phyloP scores from a whole-genome alignment of 805 yeast species.

The Candida verbasci region DNA sequence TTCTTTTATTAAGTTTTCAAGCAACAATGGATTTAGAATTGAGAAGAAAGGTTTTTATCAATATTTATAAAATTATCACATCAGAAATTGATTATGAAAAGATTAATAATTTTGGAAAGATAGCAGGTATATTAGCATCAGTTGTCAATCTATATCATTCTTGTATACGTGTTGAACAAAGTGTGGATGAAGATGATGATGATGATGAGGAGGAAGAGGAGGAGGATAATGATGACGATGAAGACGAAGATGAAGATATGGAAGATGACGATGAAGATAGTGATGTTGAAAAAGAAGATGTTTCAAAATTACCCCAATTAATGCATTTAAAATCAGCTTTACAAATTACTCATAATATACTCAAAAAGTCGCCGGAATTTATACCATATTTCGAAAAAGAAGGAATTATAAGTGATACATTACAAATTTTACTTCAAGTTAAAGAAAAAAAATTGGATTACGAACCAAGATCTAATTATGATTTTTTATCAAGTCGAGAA shows the following conservation, averaged over 20 bases:
- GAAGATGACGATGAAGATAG: conserved; percentile 6
- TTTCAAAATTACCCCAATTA: conserved; percentile 24
- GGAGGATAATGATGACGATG: conserved; percentile 8
- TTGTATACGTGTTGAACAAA: background rate
- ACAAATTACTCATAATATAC: conserved; percentile 41
- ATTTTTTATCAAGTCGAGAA: conserved; percentile 13
- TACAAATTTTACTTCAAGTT: conserved; percentile 23
- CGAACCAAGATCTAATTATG: conserved; percentile 14
- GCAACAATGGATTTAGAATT: conserved; percentile 67
- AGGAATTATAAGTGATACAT: conserved; percentile 59
- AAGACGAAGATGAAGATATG: conserved; percentile 6
- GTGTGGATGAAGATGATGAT: background rate
- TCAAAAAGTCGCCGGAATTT: conserved; percentile 41
- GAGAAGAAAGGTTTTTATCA: conserved; percentile 52
- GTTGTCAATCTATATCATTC: conserved; percentile 44
- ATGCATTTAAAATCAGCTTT: conserved; percentile 50
- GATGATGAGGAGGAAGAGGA: conserved; percentile 6
- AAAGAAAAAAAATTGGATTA: conserved; percentile 12
- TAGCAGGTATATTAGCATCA: conserved; percentile 54
- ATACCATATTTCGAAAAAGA: conserved; percentile 58
- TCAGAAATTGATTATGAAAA: conserved; percentile 24
- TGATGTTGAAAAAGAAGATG: conserved; percentile 11
- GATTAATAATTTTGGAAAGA: conserved; percentile 25
- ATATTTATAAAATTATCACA: conserved; percentile 48
- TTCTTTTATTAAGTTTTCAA: conserved; percentile 61